These are phyloP conservation scores for Hypoxylon sp. DNA, from an alignment of 2,329 filamentous ascomycete genomes.

Conservation along the genomic window DNA sequence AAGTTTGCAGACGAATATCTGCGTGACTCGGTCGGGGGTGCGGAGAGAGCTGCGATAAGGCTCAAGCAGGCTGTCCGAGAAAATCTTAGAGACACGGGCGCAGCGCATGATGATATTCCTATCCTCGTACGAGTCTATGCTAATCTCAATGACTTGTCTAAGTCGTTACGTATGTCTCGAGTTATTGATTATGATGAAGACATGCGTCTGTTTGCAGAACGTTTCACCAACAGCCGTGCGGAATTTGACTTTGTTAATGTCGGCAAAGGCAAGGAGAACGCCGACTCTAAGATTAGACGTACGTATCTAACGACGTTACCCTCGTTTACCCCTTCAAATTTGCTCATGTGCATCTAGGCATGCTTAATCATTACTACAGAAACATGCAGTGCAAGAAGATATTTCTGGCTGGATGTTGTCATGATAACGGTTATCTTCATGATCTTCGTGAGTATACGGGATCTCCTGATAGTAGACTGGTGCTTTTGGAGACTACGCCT, in stretches of 20 bases:
- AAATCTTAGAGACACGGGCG: conserved; percentile 46
- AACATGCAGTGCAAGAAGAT: conserved; percentile 55
- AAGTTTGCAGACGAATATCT: conserved; percentile 55
- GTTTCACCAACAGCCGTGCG: conserved; percentile 55
- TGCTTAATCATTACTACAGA: conserved; percentile 55
- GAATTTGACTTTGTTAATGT: conserved; percentile 57
- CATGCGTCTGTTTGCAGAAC: conserved; percentile 54
- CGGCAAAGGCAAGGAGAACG: conserved; percentile 56
- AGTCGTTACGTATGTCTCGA: conserved; percentile 53
- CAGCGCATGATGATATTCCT: conserved; percentile 51
- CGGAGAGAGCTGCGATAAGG: conserved; percentile 51
- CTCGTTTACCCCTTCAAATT: background rate
- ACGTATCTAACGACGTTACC: conserved; percentile 21
- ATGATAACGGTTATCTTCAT: conserved; percentile 56
- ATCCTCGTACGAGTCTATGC: conserved; percentile 55
- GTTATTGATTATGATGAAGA: conserved; percentile 54
- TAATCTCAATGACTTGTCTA: conserved; percentile 55
- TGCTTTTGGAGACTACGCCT: conserved; percentile 54
- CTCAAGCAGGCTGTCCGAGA: conserved; percentile 54
- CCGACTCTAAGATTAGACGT: conserved; percentile 55
- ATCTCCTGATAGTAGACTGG: conserved; percentile 46
- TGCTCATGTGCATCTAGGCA: conserved; percentile 47
- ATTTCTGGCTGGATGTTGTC: conserved; percentile 55
- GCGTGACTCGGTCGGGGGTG: conserved; percentile 50
- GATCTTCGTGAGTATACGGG: conserved; percentile 55